Percentiles rank a stretch among this genome's conserved stretches.
phyloP scores from a whole-genome alignment of 371 early-diverging fungal species.

The Rhizopus stolonifer region DNA sequence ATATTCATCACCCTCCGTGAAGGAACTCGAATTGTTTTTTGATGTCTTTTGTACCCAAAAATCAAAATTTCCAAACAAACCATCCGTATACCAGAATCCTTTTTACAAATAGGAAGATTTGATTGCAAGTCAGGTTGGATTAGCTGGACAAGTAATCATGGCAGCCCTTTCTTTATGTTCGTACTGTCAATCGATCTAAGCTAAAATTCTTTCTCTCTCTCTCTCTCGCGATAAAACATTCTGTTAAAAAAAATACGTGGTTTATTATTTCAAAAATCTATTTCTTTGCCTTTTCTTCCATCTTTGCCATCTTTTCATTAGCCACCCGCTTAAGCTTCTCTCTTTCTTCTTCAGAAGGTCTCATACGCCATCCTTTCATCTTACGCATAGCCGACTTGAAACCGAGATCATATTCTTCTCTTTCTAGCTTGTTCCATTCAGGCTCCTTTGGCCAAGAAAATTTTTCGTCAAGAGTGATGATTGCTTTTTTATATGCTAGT shows the following conservation, averaged over 20 bases:
- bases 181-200: constrained; percentile 72
- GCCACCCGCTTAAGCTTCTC: constrained; percentile 29
- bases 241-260: neutral
- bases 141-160: constrained; percentile 89
- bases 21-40: constrained; percentile 76
- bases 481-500: constrained; percentile 85
- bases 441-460: constrained; percentile 82
- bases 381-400: constrained; percentile 56
- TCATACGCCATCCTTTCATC: constrained; percentile 77
- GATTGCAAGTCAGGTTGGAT: constrained; percentile 78
- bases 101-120: constrained; percentile 68
- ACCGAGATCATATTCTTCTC: constrained; percentile 57
- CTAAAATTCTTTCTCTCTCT: constrained; percentile 15
- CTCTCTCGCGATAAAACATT: too few relatives aligned
- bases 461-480: constrained; percentile 82
- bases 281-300: constrained; percentile 9
- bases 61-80: constrained; percentile 74
- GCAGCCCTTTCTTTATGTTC: constrained; percentile 79
- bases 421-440: constrained; percentile 38
- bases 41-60: constrained; percentile 74
- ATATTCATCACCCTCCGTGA: too few relatives aligned
- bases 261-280: neutral
- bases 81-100: constrained; percentile 76
- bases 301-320: constrained; percentile 16
- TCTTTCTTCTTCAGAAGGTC: constrained; percentile 42